Evolutionary conservation across 2,329 filamentous ascomycete species (phyloP).

Genomic region (Trichoderma afroharzianum): DNA sequence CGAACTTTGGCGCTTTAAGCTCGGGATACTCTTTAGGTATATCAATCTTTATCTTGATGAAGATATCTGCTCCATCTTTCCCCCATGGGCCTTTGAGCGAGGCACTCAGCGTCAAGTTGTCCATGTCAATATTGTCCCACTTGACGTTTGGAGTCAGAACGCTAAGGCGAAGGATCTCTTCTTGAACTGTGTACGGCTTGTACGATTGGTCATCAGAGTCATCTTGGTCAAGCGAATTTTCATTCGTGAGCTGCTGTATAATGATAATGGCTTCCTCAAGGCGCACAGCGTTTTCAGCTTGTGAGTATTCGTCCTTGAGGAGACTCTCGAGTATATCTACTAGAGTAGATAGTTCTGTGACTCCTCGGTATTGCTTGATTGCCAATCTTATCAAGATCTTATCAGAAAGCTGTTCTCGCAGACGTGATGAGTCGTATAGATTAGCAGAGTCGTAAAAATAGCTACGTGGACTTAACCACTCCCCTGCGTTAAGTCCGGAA

Average conservation of each 20-base stretch:
- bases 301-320: background rate
- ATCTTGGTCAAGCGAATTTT: background rate
- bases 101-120: constrained; percentile 53
- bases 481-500: background rate
- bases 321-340: background rate
- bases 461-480: background rate
- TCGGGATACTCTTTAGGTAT: constrained; percentile 60
- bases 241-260: background rate
- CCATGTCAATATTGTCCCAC: constrained; percentile 63
- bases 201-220: constrained; percentile 52
- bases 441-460: background rate
- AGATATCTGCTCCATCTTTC: constrained; percentile 51
- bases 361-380: background rate
- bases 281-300: rapidly evolving
- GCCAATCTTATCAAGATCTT: background rate
- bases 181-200: constrained; percentile 59
- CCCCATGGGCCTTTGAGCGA: constrained; percentile 65
- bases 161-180: constrained; percentile 61
- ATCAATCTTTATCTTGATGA: constrained; percentile 58
- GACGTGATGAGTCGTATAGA: background rate
- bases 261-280: background rate
- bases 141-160: constrained; percentile 60
- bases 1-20: constrained; percentile 54
- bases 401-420: background rate
- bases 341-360: background rate